These are phyloP conservation scores for Proliferodiscus dingleyae DNA, from an alignment of 2,329 filamentous ascomycete species.

Conservation along the genomic window DNA sequence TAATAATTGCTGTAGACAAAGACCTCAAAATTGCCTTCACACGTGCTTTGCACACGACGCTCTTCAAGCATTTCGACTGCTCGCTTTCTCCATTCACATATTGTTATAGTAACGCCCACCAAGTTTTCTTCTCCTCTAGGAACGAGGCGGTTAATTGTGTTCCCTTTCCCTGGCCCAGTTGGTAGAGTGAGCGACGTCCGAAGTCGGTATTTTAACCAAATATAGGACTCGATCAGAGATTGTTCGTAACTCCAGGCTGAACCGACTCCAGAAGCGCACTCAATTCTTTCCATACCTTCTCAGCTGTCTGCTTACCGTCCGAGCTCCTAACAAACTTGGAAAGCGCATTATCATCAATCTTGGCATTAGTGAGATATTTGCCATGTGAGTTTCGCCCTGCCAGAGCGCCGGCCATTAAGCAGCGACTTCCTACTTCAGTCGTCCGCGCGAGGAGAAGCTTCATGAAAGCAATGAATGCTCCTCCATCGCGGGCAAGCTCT, in stretches of 20 bases:
- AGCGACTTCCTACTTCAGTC: constrained; percentile 41
- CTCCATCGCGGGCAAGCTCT: constrained; percentile 36
- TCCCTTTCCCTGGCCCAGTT: no score
- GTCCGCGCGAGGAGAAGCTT: constrained; percentile 36
- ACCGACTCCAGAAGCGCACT: constrained; percentile 37
- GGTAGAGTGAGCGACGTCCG: no score
- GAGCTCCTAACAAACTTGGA: constrained; percentile 36
- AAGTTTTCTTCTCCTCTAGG: no score
- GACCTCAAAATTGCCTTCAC: no score
- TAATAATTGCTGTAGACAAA: no score
- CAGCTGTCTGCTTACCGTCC: constrained; percentile 35
- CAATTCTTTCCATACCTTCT: constrained; percentile 41
- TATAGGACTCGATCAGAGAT: no score
- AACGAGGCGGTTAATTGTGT: no score
- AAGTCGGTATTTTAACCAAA: no score
- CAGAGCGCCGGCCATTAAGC: constrained; percentile 38
- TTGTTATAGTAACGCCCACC: no score
- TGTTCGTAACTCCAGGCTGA: constrained; percentile 31
- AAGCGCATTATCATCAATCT: constrained; percentile 26
- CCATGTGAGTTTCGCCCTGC: constrained; percentile 41
- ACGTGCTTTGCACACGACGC: no score
- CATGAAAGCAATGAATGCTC: constrained; percentile 21
- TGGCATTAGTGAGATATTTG: constrained; percentile 38
- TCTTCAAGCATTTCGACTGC: no score
- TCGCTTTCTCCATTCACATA: no score